A percentile compares a stretch with the other conserved stretches of the same genome.
Conservation (phyloP, 1,284 basidiomycete species). For the Singerocomus rubriflavus region DNA sequence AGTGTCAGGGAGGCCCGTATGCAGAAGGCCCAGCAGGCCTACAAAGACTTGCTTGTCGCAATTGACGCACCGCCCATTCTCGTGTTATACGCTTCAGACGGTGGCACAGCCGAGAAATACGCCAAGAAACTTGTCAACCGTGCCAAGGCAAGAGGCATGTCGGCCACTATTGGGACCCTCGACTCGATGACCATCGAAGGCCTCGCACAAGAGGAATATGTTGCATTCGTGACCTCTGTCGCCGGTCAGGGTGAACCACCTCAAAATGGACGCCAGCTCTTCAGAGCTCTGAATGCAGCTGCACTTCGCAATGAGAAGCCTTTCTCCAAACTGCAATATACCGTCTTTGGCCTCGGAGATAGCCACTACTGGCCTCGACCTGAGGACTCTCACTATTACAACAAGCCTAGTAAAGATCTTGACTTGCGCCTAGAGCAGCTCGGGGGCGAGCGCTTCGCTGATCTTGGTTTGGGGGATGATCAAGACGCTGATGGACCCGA, state of each 20-base stretch:
- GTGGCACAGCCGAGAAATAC: slow-evolving; percentile 92
- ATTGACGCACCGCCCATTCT: slow-evolving; percentile 90
- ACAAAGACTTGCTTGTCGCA: slow-evolving; percentile 79
- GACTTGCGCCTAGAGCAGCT: slow-evolving; percentile 75
- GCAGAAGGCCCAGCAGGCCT: slow-evolving; percentile 82
- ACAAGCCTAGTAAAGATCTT: slow-evolving; percentile 94
- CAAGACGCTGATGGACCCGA: slow-evolving; percentile 96
- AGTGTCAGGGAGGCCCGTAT: slow-evolving; percentile 83
- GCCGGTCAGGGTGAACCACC: slow-evolving; percentile 99
- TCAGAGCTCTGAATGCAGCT: slow-evolving; percentile 81
- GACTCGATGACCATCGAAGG: slow-evolving; percentile 79
- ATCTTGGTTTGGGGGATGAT: slow-evolving; percentile 90
- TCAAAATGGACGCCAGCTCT: slow-evolving; percentile 91
- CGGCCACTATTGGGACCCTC: slow-evolving; percentile 68
- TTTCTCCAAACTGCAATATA: slow-evolving; percentile 65
- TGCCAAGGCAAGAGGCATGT: slow-evolving; percentile 83
- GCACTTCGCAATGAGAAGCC: slow-evolving; percentile 53
- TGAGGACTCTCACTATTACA: slow-evolving; percentile 97
- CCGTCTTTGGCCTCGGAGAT: slow-evolving; percentile 96
- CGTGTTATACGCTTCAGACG: slow-evolving; percentile 91
- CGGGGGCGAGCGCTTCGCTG: slow-evolving; percentile 70
- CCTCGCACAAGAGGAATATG: slow-evolving; percentile 76
- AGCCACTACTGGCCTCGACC: slow-evolving; percentile 99
- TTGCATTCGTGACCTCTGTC: slow-evolving; percentile 89
- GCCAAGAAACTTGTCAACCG: slow-evolving; percentile 86